Evolutionary conservation across 768 basidiomycete species (phyloP).

Genomic region (Suillus subluteus): DNA sequence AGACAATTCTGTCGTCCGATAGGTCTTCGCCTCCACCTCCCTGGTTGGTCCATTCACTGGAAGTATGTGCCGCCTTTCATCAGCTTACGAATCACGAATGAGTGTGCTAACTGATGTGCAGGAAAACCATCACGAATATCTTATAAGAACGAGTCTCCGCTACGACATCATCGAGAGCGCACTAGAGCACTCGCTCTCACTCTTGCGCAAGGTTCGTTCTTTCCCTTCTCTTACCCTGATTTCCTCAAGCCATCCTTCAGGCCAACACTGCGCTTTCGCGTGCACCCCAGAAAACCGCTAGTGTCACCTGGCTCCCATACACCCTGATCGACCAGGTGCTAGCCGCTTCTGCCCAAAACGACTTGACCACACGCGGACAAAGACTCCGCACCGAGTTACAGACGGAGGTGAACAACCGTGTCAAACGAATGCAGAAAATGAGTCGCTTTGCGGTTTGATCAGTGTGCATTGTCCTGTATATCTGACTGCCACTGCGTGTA

Average conservation of each 20-base stretch:
- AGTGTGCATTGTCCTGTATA: not conserved
- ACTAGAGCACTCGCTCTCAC: conserved; percentile 67
- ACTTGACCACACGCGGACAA: conserved; percentile 46
- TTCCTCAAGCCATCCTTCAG: conserved; percentile 36
- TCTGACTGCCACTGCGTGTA: conserved; percentile 5
- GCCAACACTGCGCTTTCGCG: conserved; percentile 56
- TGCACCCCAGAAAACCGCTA: conserved; percentile 56
- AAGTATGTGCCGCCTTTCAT: conserved; percentile 46
- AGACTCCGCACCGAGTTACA: conserved; percentile 53
- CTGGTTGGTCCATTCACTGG: conserved; percentile 80
- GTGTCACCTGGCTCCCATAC: conserved; percentile 80
- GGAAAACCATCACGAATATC: conserved; percentile 80
- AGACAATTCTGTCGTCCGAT: conserved; percentile 74
- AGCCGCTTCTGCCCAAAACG: conserved; percentile 58
- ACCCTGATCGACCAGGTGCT: conserved; percentile 84
- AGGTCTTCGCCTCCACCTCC: conserved; percentile 66
- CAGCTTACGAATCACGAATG: conserved; percentile 4
- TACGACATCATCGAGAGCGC: conserved; percentile 83
- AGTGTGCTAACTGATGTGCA: conserved; percentile 25
- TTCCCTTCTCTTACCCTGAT: conserved; percentile 17
- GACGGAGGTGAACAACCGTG: conserved; percentile 60
- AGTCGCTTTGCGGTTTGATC: conserved; percentile 39
- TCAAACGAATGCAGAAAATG: conserved; percentile 71
- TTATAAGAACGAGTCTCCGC: conserved; percentile 77
- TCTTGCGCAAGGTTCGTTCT: conserved; percentile 70